phyloP scores from a whole-genome alignment of 441 rosid genomes.

The Croton laevigatus region DNA sequence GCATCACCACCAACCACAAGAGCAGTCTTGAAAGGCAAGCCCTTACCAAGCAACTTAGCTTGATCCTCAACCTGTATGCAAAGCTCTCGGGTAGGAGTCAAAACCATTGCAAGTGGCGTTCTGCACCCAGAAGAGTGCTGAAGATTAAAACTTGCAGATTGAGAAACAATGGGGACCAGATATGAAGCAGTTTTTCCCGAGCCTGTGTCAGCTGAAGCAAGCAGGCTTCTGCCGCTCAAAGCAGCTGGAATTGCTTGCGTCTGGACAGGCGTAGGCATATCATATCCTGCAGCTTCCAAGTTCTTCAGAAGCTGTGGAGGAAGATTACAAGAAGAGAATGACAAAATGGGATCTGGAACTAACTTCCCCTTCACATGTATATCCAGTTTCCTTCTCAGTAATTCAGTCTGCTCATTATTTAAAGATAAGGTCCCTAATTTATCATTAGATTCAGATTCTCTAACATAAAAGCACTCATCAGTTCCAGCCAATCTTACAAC shows the following conservation, averaged over 20 bases:
- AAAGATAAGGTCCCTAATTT: constrained; percentile 25
- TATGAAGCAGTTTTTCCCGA: constrained; percentile 89
- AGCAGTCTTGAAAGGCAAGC: constrained; percentile 87
- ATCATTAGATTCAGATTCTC: constrained; percentile 45
- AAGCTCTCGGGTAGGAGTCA: constrained; percentile 89
- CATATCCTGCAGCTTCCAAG: constrained; percentile 68
- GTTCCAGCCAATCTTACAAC: constrained; percentile 43
- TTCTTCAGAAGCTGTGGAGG: constrained; percentile 62
- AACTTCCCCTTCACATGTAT: constrained; percentile 57
- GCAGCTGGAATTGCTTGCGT: constrained; percentile 89
- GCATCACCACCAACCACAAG: constrained; percentile 91
- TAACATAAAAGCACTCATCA: constrained; percentile 79
- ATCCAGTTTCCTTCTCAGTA: constrained; percentile 62
- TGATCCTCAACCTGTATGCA: constrained; percentile 84
- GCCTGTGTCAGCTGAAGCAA: constrained; percentile 88
- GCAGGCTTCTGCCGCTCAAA: constrained; percentile 55
- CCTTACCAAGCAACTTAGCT: constrained; percentile 84
- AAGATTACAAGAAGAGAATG: constrained; percentile 62
- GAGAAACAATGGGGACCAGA: constrained; percentile 67
- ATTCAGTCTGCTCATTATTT: constrained; percentile 37
- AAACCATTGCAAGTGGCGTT: constrained; percentile 62
- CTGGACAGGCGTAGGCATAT: constrained; percentile 77
- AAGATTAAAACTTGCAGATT: constrained; percentile 44
- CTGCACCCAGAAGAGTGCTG: constrained; percentile 29
- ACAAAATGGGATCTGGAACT: constrained; percentile 55